Base-by-base conservation (phyloP, 2,329 filamentous ascomycete species). In the Bipolaris victoriae region DNA sequence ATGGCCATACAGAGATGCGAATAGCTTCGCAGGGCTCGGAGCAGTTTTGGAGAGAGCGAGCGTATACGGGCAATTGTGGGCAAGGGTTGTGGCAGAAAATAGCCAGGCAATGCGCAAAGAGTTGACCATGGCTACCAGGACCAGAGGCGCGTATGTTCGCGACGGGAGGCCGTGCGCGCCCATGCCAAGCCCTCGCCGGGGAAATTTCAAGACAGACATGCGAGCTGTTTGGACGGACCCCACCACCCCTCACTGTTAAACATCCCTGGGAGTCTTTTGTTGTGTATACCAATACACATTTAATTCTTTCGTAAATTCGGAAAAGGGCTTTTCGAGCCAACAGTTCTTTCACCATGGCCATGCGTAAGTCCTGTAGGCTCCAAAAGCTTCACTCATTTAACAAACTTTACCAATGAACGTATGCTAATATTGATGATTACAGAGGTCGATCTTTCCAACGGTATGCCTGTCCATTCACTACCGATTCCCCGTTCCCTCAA, bases 401-500 rank as follows among this genome's bases (percentile, higher is more conserved):
- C 29, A 22, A 31, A 26, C 46, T 39, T 24, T 35, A n/a, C 18
- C 20, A 46, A 22, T 44, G 18, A 35, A 22, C 6, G 46, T 16
- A 60, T 51, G 63, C 68, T 76, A 45, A 71, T 60, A 49, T 37
- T 69, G 67, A 70, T 60, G 41, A 41, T 33, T 64, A 41, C 73
- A 93, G 90, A 94, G 82, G 83, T 94, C 76, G 90, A 94, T 82
- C 82, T 93, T 80, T 89, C 89, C 63, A 91, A 93, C 78, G 90
- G 90, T 94, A 90, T 72, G 67, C 63, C 20, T 52, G 48, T 40
- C 46, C 45, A 51, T 47, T 43, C 57, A 33, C 55, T 15, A 29
- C 56, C 15, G 44, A 35, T 11, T 29, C 7, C 40, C 13, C 29
- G 54, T 49, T 48, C 40, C 44, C 41, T 43, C 61, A 52, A 29